Conservation (phyloP, 2,329 filamentous ascomycete genomes). For the Pyricularia sp. region DNA sequence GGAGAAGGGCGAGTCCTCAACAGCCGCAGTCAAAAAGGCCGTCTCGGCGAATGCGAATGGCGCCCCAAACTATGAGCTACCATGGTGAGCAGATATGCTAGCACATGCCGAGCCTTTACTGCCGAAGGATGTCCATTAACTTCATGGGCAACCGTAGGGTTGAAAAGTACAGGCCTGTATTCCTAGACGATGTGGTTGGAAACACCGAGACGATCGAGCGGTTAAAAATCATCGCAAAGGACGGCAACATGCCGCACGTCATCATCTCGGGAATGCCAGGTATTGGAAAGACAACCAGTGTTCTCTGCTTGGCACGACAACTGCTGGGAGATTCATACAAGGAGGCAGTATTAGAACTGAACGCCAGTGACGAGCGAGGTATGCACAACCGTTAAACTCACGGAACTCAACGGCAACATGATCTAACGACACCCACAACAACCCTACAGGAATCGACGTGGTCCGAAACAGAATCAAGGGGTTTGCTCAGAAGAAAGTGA, state of each 20-base stretch:
- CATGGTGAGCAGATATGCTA: constrained; percentile 47
- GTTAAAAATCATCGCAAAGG: constrained; percentile 94
- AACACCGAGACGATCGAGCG: constrained; percentile 97
- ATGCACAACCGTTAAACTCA: neutral
- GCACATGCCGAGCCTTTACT: neutral
- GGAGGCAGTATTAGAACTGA: constrained; percentile 92
- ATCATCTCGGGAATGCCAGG: constrained; percentile 99
- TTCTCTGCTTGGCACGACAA: constrained; percentile 86
- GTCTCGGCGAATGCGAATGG: constrained; percentile 40
- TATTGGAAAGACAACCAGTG: constrained; percentile 95
- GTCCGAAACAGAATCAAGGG: constrained; percentile 96
- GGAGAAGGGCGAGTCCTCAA: constrained; percentile 52
- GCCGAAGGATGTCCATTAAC: constrained; percentile 7
- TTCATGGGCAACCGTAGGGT: constrained; percentile 52
- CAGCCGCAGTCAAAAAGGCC: constrained; percentile 45
- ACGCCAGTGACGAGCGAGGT: constrained; percentile 92
- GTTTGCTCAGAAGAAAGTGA: constrained; percentile 98
- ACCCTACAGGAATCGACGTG: constrained; percentile 74
- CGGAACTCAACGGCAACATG: neutral
- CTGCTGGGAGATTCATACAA: constrained; percentile 90
- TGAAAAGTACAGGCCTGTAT: constrained; percentile 92
- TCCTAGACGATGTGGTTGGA: constrained; percentile 93
- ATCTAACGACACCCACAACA: neutral
- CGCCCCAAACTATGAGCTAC: constrained; percentile 59
- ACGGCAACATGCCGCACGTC: constrained; percentile 98